Base-by-base conservation (phyloP, 1,139 yeast genomes). In the Yamadazyma spencermartinsiae region DNA sequence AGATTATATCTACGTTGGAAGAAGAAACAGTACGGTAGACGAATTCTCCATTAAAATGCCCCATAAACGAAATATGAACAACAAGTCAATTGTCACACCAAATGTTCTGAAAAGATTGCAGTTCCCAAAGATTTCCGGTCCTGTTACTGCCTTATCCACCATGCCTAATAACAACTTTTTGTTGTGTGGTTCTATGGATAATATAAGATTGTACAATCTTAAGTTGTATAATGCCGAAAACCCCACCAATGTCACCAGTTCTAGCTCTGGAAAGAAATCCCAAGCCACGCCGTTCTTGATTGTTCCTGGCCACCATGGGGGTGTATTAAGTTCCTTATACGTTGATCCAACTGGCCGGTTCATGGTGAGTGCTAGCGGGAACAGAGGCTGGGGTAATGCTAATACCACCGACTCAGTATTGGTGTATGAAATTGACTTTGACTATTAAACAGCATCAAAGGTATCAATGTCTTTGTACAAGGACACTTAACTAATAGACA, bases 371-470 rank as follows among this genome's bases (percentile, higher is more conserved):
- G 83, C 98, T 1, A 86, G 96, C 60, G 98, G 98, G 6, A 87
- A 86, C 50, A 76, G 98, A 54, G 98, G 98, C 3, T 90, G 97
- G 97, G 77, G 76, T 1, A 92, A 85, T 53, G 86, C 95, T 2
- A 65, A 70, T 24, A 76, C 82, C 30, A 85, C 95, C 0, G 98
- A 92, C 45, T 76, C 82, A 20, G 86, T 86, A 6, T 73, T 89
- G 51, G 72, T 89, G 30, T 90, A 89, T 58, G 95, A 89, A 55
- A 81, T 90, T 30, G 75, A 71, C 38, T 64, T 63, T 45, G 67
- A 58, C 14, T 28, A 28, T 16, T 28, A 26, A 13, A 9, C 29
- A n/a, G n/a, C n/a, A n/a, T n/a, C n/a, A n/a, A n/a, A n/a, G n/a
- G n/a, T n/a, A n/a, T n/a, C n/a, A n/a, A n/a, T n/a, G n/a, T n/a